phyloP scores from a whole-genome alignment of 2,329 filamentous ascomycete genomes.

The Raffaelea albimanens region DNA sequence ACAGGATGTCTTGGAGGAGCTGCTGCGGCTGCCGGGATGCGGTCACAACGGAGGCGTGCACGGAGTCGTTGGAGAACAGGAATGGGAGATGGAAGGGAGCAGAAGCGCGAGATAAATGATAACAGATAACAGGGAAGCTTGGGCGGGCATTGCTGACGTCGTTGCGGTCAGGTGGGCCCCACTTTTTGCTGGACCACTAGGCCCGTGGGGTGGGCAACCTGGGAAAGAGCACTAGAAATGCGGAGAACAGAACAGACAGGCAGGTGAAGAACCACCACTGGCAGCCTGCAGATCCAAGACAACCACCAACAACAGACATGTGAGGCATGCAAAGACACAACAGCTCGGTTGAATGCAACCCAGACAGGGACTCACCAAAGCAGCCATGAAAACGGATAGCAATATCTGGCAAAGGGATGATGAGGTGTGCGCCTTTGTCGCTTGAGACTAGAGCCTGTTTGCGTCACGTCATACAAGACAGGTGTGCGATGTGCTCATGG shows the following conservation, averaged over 20 bases:
- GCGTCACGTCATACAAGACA: too few relatives aligned
- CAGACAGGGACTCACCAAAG: slow-evolving; percentile 2
- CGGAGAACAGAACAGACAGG: not conserved
- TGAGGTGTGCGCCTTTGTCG: not conserved
- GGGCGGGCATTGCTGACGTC: not conserved
- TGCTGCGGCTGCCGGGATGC: not conserved
- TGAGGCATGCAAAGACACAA: not conserved
- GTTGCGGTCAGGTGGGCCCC: not conserved
- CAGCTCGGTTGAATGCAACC: not conserved
- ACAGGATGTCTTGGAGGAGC: not conserved
- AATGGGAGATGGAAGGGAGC: not conserved
- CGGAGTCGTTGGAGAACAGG: not conserved
- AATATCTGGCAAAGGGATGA: too few relatives aligned
- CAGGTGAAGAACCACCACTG: not conserved
- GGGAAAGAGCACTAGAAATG: not conserved
- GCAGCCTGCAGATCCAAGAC: too few relatives aligned
- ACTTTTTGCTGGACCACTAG: not conserved
- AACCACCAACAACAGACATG: not conserved
- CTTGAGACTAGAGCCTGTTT: not conserved
- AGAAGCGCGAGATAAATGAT: not conserved
- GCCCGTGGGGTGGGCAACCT: not conserved
- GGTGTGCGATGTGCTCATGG: too few relatives aligned
- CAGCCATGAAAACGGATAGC: slow-evolving; percentile 4
- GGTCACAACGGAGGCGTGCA: not conserved
- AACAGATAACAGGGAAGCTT: not conserved